These are phyloP conservation scores for Aspergillus fischeri DNA, from an alignment of 2,329 filamentous ascomycete genomes.

Conservation along the genomic window DNA sequence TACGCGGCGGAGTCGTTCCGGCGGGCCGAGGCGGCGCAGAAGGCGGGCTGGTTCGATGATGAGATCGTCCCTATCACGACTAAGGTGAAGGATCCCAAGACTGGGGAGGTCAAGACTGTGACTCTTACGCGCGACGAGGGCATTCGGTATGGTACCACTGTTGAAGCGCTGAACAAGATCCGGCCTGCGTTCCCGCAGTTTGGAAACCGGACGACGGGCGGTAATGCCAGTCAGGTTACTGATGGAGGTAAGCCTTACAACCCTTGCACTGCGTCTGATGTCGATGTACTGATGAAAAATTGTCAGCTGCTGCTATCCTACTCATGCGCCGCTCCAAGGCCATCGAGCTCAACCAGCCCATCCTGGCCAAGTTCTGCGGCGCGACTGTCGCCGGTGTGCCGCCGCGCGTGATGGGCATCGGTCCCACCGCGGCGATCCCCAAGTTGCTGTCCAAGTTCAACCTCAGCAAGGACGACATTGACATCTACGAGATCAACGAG, in stretches of 20 bases:
- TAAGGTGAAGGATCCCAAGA: conserved; percentile 77
- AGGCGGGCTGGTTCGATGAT: conserved; percentile 84
- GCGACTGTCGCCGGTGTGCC: conserved; percentile 86
- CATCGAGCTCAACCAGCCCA: conserved; percentile 79
- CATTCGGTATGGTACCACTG: conserved; percentile 83
- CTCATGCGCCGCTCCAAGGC: conserved; percentile 94
- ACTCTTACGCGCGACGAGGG: conserved; percentile 85
- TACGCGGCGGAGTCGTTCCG: conserved; percentile 85
- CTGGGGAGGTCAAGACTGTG: conserved; percentile 70
- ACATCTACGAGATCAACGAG: conserved; percentile 93
- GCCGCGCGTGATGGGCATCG: conserved; percentile 93
- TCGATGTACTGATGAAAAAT: no score
- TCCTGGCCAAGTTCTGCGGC: conserved; percentile 90
- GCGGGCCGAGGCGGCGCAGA: conserved; percentile 84
- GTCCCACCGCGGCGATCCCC: conserved; percentile 56
- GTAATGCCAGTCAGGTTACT: conserved; percentile 92
- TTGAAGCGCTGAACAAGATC: conserved; percentile 76
- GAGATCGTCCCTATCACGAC: conserved; percentile 89
- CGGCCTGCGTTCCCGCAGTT: conserved; percentile 86
- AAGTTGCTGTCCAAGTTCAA: conserved; percentile 82
- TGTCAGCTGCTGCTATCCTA: conserved; percentile 69
- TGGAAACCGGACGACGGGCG: conserved; percentile 80
- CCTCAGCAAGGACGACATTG: conserved; percentile 74
- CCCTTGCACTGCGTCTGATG: no score
- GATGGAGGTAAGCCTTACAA: conserved; percentile 55